Base-by-base conservation (phyloP, 352 stramenopile species). In the Phytophthora ramorum region DNA sequence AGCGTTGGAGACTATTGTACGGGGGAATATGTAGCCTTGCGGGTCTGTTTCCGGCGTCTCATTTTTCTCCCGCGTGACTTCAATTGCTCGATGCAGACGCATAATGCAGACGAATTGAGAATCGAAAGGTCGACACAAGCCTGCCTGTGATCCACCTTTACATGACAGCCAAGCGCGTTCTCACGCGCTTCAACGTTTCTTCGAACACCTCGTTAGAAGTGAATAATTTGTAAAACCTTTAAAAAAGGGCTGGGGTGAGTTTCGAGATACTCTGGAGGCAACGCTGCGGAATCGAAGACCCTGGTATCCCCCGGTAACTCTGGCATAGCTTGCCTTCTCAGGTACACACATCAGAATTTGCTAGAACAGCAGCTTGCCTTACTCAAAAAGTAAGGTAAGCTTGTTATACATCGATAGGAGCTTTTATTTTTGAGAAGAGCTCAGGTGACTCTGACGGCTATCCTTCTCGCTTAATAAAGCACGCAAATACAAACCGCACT, bases 401-500 rank as follows among this genome's bases (percentile, higher is more conserved):
- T 24, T 24, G 22, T 24, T n/a, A 4, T 40, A 40, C 34, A 40
- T 40, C 34, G 14, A 40, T 17, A 40, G 28, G 7, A 40, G 13
- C 14, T 40, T 16, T n/a, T 40, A n/a, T 55, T 64, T 51, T 57
- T 50, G 45, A 57, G 45, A 45, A 56, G 32, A 58, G 37, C 24
- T 43, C 22, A 37, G 19, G 17, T 26, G 19, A 30, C 28, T 24
- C 24, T 30, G 48, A 46, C 34, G 34, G n/a, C 14, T 41, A 32
- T 37, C 8, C 14, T 20, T 40, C 19, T 66, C 20, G 24, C 52
- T 52, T 45, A 55, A 47, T 43, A 58, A 56, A 64, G 34, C 34
- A 49, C 40, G 30, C 22, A 66, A 43, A 51, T 28, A 35, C 24
- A 63, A 51, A 57, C 19, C 30, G 52, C 28, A 70, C 54, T 16